Percentiles rank a stretch among this genome's conserved stretches.
phyloP scores from a whole-genome alignment of 495 filamentous ascomycete species.

The Penicillium roqueforti region DNA sequence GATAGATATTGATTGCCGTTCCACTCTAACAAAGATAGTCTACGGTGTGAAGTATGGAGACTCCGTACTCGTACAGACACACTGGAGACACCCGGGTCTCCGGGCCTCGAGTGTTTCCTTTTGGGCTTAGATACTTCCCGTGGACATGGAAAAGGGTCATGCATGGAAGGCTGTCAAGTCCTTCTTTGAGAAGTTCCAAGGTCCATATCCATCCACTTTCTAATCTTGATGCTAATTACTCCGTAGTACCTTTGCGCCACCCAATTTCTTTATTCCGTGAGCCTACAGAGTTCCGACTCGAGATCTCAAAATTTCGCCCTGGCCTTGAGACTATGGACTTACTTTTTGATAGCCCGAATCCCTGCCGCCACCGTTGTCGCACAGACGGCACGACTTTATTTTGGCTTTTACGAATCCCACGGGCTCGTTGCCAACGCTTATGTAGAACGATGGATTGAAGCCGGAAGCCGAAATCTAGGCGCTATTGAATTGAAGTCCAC shows the following conservation, averaged over 20 bases:
- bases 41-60: background rate
- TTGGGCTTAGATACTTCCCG: constrained; percentile 9
- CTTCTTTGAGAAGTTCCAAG: constrained; percentile 22
- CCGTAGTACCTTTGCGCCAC: background rate
- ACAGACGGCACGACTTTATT: constrained; percentile 11
- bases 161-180: constrained; percentile 33
- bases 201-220: constrained; percentile 8
- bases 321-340: background rate
- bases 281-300: background rate
- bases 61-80: background rate
- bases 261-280: background rate
- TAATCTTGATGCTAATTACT: background rate
- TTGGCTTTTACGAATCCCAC: constrained; percentile 3
- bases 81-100: background rate
- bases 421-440: background rate
- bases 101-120: constrained; percentile 1
- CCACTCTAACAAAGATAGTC: constrained; percentile 1
- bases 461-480: background rate
- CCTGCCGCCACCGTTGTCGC: constrained; percentile 17
- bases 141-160: constrained; percentile 15
- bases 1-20: background rate
- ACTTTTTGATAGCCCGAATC: background rate
- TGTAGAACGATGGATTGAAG: background rate
- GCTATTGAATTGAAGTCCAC: constrained; percentile 7
- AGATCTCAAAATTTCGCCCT: constrained; percentile 3